Base-by-base conservation (phyloP, 768 basidiomycete species). In the Hydnomerulius pinastri region DNA sequence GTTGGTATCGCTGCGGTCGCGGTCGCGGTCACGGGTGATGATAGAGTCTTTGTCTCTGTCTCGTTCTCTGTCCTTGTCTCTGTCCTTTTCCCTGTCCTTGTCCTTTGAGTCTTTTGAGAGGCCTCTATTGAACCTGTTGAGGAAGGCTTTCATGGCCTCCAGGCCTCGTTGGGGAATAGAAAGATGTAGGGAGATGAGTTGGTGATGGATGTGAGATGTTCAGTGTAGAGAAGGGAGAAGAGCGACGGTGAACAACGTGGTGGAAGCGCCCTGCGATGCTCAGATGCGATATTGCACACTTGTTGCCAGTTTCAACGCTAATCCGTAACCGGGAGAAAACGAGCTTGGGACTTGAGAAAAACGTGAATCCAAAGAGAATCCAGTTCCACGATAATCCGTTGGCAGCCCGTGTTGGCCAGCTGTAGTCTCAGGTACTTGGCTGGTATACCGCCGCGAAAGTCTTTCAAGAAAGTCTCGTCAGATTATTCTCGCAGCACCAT, bases 111-210 rank as follows among this genome's bases (percentile, higher is more conserved):
- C 66, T 40, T 69, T 87, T 63, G 76, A 70, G 58, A 74, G 78
- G 51, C 74, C 78, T 48, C 81, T 80, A 60, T 89, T 88, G 59
- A 92, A 73, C 63, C 89, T 82, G 65, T 80, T 79, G 69, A 92
- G 81, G 60, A 92, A 86, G 37, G 90, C 90, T 78, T 90, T 92
- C 90, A 92, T 92, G 68, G 68, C 53, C 56, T 42, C 38, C 36
- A 36, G 51, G 51, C 51, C 51, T 37, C 28, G 44, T 17, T 46
- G 5, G 24, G 1, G 28, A 28, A 21, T n/a, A n/a, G 23, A 24
- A n/a, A 24, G 23, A 25, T 13, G n/a, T 23, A 10, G n/a, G 11
- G 35, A 41, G 35, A 20, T 28, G 23, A 25, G 43, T 39, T 18
- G 50, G 33, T 30, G 18, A 28, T 35, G 39, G 11, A 30, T 32